phyloP scores from a whole-genome alignment of 768 basidiomycete genomes.

The Saitozyma sp. region DNA sequence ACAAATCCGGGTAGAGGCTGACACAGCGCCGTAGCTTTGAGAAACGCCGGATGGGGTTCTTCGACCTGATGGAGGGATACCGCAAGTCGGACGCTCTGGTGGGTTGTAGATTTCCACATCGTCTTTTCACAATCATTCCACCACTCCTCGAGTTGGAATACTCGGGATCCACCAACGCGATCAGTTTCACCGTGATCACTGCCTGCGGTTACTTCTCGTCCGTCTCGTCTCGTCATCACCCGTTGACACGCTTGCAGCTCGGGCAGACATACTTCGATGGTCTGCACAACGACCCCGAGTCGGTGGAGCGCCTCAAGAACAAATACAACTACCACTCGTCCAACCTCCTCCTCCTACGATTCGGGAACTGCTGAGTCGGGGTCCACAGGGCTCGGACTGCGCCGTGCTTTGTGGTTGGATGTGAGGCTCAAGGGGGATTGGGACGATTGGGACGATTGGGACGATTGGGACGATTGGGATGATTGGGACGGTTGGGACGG shows the following conservation, averaged over 20 bases:
- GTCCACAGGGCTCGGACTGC: not conserved
- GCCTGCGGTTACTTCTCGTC: too few relatives aligned
- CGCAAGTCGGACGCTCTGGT: slow-evolving; percentile 49
- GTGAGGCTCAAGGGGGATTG: not conserved
- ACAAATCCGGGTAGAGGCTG: not conserved
- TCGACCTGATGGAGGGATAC: slow-evolving; percentile 51
- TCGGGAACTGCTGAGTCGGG: slow-evolving; percentile 32
- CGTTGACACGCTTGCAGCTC: slow-evolving; percentile 5
- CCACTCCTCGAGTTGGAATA: too few relatives aligned
- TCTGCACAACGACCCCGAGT: slow-evolving; percentile 46
- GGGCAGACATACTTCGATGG: slow-evolving; percentile 43
- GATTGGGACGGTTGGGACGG: not conserved
- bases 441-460: not conserved
- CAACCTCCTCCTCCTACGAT: slow-evolving; percentile 38
- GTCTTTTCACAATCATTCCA: too few relatives aligned
- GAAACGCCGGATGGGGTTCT: slow-evolving; percentile 51
- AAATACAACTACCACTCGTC: slow-evolving; percentile 43
- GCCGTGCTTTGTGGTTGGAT: not conserved
- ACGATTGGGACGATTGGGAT: not conserved
- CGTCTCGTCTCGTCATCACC: too few relatives aligned
- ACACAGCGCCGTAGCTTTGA: slow-evolving; percentile 38
- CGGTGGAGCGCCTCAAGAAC: slow-evolving; percentile 38
- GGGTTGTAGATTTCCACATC: not conserved
- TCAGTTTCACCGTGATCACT: too few relatives aligned
- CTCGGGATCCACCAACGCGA: too few relatives aligned